A percentile compares a stretch with the other conserved stretches of the same genome.
Evolutionary conservation across 805 yeast species (phyloP).

Genomic region (Metschnikowia sp.): DNA sequence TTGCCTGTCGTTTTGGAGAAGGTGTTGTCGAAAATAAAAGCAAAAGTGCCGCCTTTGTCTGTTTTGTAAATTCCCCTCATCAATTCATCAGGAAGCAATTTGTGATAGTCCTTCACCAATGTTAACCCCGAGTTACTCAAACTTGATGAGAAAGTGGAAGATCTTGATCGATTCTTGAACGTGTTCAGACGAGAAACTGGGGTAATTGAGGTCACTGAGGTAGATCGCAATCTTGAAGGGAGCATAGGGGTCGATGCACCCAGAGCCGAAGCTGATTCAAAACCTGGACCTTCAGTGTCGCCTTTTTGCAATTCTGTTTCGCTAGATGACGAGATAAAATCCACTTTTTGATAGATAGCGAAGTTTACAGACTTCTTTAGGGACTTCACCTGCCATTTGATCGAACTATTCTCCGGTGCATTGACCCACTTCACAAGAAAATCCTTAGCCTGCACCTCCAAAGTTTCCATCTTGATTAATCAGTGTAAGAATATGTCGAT

Average conservation of each 20-base stretch:
- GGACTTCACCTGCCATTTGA: slow-evolving; percentile 83
- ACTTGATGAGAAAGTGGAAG: slow-evolving; percentile 36
- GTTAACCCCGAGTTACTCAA: slow-evolving; percentile 41
- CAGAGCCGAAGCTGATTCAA: background rate
- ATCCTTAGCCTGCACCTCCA: slow-evolving; percentile 86
- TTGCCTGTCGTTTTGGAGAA: slow-evolving; percentile 83
- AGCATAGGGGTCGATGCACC: background rate
- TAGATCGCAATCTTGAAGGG: slow-evolving; percentile 19
- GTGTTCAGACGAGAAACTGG: slow-evolving; percentile 29
- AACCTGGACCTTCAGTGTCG: background rate
- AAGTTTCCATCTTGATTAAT: slow-evolving; percentile 64
- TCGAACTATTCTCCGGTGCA: slow-evolving; percentile 60
- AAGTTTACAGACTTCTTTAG: slow-evolving; percentile 43
- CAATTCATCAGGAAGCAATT: slow-evolving; percentile 52
- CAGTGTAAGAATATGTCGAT: no score
- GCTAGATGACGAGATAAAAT: slow-evolving; percentile 1
- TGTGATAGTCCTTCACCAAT: slow-evolving; percentile 56
- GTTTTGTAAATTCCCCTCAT: slow-evolving; percentile 62
- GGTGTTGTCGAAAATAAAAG: slow-evolving; percentile 89
- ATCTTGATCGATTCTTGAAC: slow-evolving; percentile 34
- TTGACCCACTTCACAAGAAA: slow-evolving; percentile 90
- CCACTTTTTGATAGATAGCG: slow-evolving; percentile 36
- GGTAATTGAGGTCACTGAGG: slow-evolving; percentile 35
- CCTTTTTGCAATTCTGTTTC: background rate
- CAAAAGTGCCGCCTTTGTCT: slow-evolving; percentile 65